These are phyloP conservation scores for Quercus lobata DNA, from an alignment of 331 rosid species.

Conservation along the genomic window DNA sequence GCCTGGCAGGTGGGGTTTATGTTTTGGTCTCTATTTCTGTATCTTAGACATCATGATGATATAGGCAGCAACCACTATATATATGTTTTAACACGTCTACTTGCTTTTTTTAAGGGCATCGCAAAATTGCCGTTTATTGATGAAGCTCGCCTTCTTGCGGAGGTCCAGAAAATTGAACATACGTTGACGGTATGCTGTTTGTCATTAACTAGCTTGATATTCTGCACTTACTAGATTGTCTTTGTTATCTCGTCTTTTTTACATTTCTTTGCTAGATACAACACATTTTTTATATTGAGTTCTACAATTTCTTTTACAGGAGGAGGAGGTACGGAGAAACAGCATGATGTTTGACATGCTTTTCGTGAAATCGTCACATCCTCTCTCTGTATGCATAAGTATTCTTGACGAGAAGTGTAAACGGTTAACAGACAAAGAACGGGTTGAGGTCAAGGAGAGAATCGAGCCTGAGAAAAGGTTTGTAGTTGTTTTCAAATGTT, in stretches of 20 bases:
- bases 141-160: conserved; percentile 81
- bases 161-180: conserved; percentile 68
- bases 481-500: conserved; percentile 20
- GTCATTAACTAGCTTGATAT: not conserved
- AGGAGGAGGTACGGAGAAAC: conserved; percentile 69
- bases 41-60: not conserved
- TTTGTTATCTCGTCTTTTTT: not conserved
- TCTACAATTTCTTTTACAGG: conserved; percentile 24
- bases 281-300: not conserved
- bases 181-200: conserved; percentile 58
- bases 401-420: conserved; percentile 83
- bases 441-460: conserved; percentile 61
- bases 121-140: conserved; percentile 99
- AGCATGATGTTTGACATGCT: conserved; percentile 82
- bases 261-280: not conserved
- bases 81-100: conserved; percentile 8
- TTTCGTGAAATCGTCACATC: conserved; percentile 85
- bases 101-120: conserved; percentile 58
- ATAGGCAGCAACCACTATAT: not conserved
- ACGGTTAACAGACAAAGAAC: conserved; percentile 58
- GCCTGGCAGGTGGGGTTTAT: conserved; percentile 87
- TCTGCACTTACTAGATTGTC: not conserved
- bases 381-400: conserved; percentile 93
- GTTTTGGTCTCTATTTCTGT: conserved; percentile 3
- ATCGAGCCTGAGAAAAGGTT: conserved; percentile 81